Evolutionary conservation across 148 eudicot genomes (phyloP).

Genomic region (Salicornia ramosissima): DNA sequence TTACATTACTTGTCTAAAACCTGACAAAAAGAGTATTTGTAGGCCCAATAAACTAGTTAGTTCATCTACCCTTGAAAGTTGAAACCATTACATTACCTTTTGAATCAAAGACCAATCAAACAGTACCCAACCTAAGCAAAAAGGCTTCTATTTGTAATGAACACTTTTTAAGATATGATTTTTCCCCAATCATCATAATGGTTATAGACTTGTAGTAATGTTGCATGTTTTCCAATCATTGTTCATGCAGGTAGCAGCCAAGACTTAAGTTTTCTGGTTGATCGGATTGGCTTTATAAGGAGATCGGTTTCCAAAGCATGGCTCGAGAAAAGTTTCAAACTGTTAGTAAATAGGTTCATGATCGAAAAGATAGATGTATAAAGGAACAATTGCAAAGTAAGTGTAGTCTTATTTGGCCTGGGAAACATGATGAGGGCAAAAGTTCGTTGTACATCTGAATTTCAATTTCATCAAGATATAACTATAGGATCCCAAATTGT

Average conservation of each 20-base stretch:
- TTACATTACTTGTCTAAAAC: too few relatives aligned
- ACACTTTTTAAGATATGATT: too few relatives aligned
- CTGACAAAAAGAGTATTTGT: too few relatives aligned
- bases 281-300: background rate
- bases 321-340: background rate
- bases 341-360: conserved; percentile 21
- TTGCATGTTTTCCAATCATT: background rate
- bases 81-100: background rate
- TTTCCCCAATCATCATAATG: too few relatives aligned
- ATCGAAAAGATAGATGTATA: conserved; percentile 28
- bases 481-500: conserved; percentile 10
- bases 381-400: conserved; percentile 25
- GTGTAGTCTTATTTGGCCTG: conserved; percentile 16
- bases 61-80: background rate
- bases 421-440: background rate
- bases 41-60: background rate
- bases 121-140: background rate
- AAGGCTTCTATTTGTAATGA: background rate
- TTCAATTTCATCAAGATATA: conserved; percentile 11
- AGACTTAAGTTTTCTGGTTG: conserved; percentile 8
- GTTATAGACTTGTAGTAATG: too few relatives aligned
- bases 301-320: conserved; percentile 14
- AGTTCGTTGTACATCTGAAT: conserved; percentile 20
- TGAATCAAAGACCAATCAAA: too few relatives aligned
- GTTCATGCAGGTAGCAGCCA: conserved; percentile 18